A percentile compares a stretch with the other conserved stretches of the same genome.
Evolutionary conservation across 2,329 filamentous ascomycete genomes (phyloP).

Genomic region (Pseudogymnoascus sp.): DNA sequence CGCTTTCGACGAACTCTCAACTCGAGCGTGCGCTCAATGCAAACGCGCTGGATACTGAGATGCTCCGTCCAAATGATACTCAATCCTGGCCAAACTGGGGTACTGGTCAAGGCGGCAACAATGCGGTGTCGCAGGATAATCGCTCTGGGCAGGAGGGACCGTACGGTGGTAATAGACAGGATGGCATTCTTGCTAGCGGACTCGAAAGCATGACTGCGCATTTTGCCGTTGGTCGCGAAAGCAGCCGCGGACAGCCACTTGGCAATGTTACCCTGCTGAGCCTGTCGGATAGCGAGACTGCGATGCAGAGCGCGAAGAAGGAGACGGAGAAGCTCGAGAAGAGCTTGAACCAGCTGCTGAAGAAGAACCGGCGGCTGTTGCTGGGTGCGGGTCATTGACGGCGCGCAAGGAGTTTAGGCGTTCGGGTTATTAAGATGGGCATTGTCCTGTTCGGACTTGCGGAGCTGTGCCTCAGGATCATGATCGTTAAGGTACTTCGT

Average conservation of each 20-base stretch:
- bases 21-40: constrained; percentile 28
- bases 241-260: constrained; percentile 21
- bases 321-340: constrained; percentile 57
- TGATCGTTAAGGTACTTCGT: not conserved
- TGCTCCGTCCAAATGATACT: constrained; percentile 20
- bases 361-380: constrained; percentile 49
- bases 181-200: constrained; percentile 24
- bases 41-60: constrained; percentile 24
- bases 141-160: constrained; percentile 14
- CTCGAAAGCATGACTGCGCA: constrained; percentile 27
- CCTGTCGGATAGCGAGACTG: constrained; percentile 54
- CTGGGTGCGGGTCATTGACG: constrained; percentile 30
- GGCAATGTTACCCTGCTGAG: constrained; percentile 42
- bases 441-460: constrained; percentile 8
- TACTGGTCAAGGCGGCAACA: constrained; percentile 12
- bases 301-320: constrained; percentile 40
- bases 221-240: constrained; percentile 23
- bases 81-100: constrained; percentile 24
- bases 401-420: constrained; percentile 12
- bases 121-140: not conserved
- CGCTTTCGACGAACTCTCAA: constrained; percentile 27
- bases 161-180: constrained; percentile 15
- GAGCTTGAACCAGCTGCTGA: constrained; percentile 49
- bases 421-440: constrained; percentile 7
- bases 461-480: constrained; percentile 10